phyloP scores from a whole-genome alignment of 2,329 filamentous ascomycete species.

The Cadophora sp. region DNA sequence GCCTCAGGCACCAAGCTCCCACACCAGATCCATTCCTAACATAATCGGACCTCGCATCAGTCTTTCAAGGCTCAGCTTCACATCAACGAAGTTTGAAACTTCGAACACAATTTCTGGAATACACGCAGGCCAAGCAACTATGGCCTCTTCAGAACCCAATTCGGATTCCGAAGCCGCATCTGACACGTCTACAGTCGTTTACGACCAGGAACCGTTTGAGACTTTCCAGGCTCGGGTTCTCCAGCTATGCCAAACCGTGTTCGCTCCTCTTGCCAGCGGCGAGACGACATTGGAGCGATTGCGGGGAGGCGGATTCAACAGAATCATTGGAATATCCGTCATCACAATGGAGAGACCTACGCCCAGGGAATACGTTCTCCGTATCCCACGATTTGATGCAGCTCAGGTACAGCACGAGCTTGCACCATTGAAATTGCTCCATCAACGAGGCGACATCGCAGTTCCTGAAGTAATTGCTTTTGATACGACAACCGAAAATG shows the following conservation, averaged over 20 bases:
- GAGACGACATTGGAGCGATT: constrained; percentile 16
- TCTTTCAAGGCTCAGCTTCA: too few relatives aligned
- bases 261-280: not conserved
- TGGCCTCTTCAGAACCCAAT: not conserved
- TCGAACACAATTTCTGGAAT: too few relatives aligned
- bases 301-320: constrained; percentile 14
- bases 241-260: constrained; percentile 12
- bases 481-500: constrained; percentile 21
- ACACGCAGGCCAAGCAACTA: too few relatives aligned
- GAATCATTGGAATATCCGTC: constrained; percentile 11
- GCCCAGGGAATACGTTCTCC: constrained; percentile 14
- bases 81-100: too few relatives aligned
- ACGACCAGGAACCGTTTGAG: constrained; percentile 21
- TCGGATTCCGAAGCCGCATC: constrained; percentile 2
- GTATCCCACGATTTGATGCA: constrained; percentile 15
- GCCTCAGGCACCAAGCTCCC: too few relatives aligned
- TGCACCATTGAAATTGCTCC: constrained; percentile 16
- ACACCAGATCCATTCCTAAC: too few relatives aligned
- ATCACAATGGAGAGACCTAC: not conserved
- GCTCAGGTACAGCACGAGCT: not conserved
- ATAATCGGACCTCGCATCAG: too few relatives aligned
- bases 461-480: constrained; percentile 14
- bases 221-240: constrained; percentile 19
- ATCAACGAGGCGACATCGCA: constrained; percentile 6
- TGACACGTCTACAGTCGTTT: constrained; percentile 21